Evolutionary conservation across 164 flowering plant genomes (phyloP), one percentile per base, ranked within the genome.

Genomic region (Tinospora cordifolia): DNA sequence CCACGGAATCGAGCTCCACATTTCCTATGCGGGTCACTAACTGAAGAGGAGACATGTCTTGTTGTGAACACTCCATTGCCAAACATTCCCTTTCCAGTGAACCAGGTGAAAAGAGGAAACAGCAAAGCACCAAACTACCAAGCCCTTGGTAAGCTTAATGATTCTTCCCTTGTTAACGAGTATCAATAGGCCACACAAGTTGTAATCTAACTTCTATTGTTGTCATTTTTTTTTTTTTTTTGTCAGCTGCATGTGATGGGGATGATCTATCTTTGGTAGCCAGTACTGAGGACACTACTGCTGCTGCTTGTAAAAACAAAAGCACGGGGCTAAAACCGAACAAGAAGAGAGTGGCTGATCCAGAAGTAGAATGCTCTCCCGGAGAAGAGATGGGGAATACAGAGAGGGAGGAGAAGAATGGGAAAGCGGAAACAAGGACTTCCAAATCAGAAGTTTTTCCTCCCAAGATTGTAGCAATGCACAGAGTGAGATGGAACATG

Each of bases 401-500:
- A 7, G 11, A 26, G 1, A 41, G 36, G n/a, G n/a, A 24, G 70
- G 68, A 44, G n/a, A 80, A 71, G 65, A 70, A 34, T 41, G 62
- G 21, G 47, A 66, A 68, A 47, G 69, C 21, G 17, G 73, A 64
- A 75, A 46, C 27, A 25, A 65, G 34, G 27, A 69, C 57, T 6
- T 73, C 71, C 41, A n/a, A n/a, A n/a, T 75, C n/a, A 2, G 90
- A 85, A 72, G 74, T 58, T 8, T 69, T 90, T 13, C 96, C 97
- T 72, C 80, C 92, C 0, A 92, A 88, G 76, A 72, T 73, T 26
- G 86, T 91, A 8, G 90, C 98, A 19, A 80, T 92, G 85, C 92
- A 92, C 71, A 82, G 83, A 74, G 93, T 95, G 77, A 87, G 97
- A 82, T 95, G 99, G 99, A 95, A 95, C 79, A 81, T 81, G 86